Evolutionary conservation across 2,329 filamentous ascomycete species (phyloP), one percentile per base, ranked within the genome.

Genomic region (Microdochium paspali): DNA sequence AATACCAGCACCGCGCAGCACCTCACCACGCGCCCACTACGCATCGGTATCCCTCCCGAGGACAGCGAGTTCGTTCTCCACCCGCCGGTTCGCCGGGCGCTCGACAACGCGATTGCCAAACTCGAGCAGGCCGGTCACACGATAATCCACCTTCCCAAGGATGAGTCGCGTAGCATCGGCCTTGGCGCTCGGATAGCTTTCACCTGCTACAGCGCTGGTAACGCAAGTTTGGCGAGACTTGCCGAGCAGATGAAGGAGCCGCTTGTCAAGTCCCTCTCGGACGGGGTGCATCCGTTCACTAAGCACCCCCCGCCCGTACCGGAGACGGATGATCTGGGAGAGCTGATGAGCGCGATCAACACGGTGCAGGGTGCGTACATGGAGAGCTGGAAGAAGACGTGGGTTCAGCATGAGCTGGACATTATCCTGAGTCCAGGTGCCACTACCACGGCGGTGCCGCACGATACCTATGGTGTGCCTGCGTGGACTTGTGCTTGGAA

Each of bases 1-100:
- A 60, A 50, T 0, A 21, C n/a, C 35, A 21, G 35, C 35, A 21
- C 35, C 35, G 7, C 13, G 26, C 26, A n/a, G n/a, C n/a, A 35
- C 4, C 23, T 40, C 5, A 18, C 35, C 6, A 18, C 35, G n/a
- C 35, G 35, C n/a, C 35, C 35, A 21, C 18, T 40, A 9, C 35
- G 35, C 10, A 40, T 40, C 12, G 35, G 35, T 12, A 20, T 40
- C 12, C 12, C 18, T 3, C 35, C 35, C 3, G 35, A 40, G 18
- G 35, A 40, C 18, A 20, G 12, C 35, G 35, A 40, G 18, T 40
- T 21, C 18, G 23, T 20, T 10, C 35, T 40, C 12, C 35, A 40
- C 6, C 35, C 35, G 15, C 35, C 35, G 23, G 35, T 40, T n/a
- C 35, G 35, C 10, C 20, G 35, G 18, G 35, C 35, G 5, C 18